phyloP scores from a whole-genome alignment of 495 filamentous ascomycete species.

The Aspergillus cristatus region DNA sequence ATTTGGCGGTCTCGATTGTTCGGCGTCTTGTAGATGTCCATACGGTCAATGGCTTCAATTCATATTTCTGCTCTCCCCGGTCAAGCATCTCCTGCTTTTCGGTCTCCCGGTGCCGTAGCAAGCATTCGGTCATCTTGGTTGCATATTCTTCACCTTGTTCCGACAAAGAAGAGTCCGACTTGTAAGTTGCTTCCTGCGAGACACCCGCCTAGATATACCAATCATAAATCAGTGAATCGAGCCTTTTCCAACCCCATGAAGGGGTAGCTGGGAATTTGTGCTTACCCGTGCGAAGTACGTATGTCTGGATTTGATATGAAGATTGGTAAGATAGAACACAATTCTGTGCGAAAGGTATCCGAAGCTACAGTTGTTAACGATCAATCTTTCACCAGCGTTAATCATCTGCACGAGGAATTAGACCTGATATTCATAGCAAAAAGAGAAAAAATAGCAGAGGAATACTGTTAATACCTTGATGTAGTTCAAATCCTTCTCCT shows the following conservation, averaged over 20 bases:
- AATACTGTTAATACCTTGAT: conserved; percentile 55
- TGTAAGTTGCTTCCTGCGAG: conserved; percentile 73
- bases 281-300: conserved; percentile 86
- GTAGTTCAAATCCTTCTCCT: conserved; percentile 86
- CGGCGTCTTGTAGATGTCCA: conserved; percentile 92
- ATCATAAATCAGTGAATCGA: conserved; percentile 3
- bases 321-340: conserved; percentile 94
- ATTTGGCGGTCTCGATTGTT: conserved; percentile 84
- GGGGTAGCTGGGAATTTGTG: no score
- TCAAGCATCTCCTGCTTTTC: conserved; percentile 62
- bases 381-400: conserved; percentile 86
- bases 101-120: conserved; percentile 71
- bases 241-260: no score
- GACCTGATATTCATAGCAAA: neutral
- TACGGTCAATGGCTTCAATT: conserved; percentile 71
- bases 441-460: neutral
- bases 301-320: conserved; percentile 87
- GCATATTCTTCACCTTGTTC: conserved; percentile 80
- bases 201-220: conserved; percentile 41
- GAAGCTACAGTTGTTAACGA: conserved; percentile 92
- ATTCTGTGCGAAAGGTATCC: conserved; percentile 93
- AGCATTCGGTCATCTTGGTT: conserved; percentile 71
- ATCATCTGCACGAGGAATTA: conserved; percentile 60
- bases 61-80: conserved; percentile 56
- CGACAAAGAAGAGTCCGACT: conserved; percentile 75